Base-by-base conservation (phyloP, 108 stramenopile genomes). In the Phaeodactylum tricornutum region DNA sequence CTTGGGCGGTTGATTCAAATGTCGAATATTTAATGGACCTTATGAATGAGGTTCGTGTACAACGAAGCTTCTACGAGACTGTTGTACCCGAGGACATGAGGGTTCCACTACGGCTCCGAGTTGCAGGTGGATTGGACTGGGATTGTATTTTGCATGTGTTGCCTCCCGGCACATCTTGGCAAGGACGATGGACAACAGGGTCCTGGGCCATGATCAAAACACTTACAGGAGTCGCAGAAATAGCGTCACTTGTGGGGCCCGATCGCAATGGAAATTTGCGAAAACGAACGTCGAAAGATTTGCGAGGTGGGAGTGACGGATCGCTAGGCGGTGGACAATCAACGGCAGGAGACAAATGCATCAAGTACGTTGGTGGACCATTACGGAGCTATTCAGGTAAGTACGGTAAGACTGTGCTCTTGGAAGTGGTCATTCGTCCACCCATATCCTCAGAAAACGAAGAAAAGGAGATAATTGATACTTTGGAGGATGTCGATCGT, bases 351-450 rank as follows among this genome's bases (percentile, higher is more conserved):
- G 77, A 74, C 21, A 71, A 71, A 14, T 68, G 76, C 52, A 57
- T 81, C 33, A 86, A 81, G 49, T 74, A 74, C 44, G 64, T 87
- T 17, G 86, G 86, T 23, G 86, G 86, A 11, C 80, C 81, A 25
- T 42, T 80, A 38, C 47, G 81, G 37, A 64, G 74, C 15, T 80
- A 82, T 59, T 30, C 50, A 0, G 86, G 78, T 1, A 74, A 77
- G 43, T 67, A 63, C 31, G 68, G 71, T 28, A 62, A 61, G 28
- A 74, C 77, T 8, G 69, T 71, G 12, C 12, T 87, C 38, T 40
- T 87, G 37, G 86, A 87, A 57, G 71, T 81, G 15, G 75, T 69
- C 4, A 47, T 87, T 11, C 55, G 81, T n/a, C 81, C 86, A 31
- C 86, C 86, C n/a, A 64, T 71, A 19, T 64, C 70, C 4, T 5